Conservation (phyloP, 2,329 filamentous ascomycete genomes). For the Colletotrichum truncatum region DNA sequence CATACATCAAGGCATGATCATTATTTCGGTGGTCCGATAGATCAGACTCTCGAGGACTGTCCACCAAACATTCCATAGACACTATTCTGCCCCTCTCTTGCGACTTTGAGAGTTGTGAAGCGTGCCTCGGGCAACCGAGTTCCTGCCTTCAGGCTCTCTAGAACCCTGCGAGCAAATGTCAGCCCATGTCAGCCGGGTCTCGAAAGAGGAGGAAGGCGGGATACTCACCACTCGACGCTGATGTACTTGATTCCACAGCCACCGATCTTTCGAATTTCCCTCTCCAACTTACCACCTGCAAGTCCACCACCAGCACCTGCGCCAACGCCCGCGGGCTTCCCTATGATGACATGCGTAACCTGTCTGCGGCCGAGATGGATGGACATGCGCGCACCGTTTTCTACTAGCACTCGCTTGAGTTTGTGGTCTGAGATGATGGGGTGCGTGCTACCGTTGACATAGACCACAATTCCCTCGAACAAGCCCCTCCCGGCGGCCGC, state of each 20-base stretch:
- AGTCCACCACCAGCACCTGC: constrained; percentile 77
- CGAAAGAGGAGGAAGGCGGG: constrained; percentile 24
- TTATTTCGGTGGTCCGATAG: background rate
- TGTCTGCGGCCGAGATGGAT: constrained; percentile 75
- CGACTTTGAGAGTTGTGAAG: constrained; percentile 73
- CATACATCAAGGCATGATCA: background rate
- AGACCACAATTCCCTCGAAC: constrained; percentile 78
- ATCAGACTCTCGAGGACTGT: background rate
- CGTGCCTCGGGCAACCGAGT: constrained; percentile 78
- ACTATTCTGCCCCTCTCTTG: constrained; percentile 69
- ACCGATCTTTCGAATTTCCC: constrained; percentile 74
- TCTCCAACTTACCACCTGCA: constrained; percentile 81
- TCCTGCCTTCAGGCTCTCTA: constrained; percentile 83
- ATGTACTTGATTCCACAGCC: constrained; percentile 82
- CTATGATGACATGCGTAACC: constrained; percentile 89
- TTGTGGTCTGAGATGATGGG: constrained; percentile 86
- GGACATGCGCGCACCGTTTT: constrained; percentile 78
- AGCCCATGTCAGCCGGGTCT: background rate
- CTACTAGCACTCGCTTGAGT: constrained; percentile 79
- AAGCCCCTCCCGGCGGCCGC: constrained; percentile 50
- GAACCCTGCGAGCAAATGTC: constrained; percentile 61
- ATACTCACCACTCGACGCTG: constrained; percentile 77
- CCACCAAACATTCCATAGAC: constrained; percentile 61
- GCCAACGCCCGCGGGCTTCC: constrained; percentile 60
- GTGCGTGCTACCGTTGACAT: constrained; percentile 88